Conservation (phyloP, 2,329 filamentous ascomycete species). For the Plectosphaerella plurivora region DNA sequence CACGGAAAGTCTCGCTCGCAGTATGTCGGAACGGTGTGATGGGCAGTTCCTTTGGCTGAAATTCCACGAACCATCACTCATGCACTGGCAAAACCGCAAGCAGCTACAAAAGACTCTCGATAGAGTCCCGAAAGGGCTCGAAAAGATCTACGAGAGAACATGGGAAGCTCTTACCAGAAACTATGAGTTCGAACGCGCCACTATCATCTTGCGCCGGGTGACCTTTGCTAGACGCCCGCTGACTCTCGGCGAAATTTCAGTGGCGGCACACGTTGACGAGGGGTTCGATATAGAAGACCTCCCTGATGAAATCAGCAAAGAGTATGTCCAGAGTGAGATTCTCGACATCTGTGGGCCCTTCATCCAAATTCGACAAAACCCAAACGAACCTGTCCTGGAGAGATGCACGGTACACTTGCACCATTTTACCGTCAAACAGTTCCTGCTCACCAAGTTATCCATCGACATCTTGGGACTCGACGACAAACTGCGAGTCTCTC, state of each 20-base stretch:
- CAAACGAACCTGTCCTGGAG: fast-evolving
- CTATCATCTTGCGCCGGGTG: conserved; percentile 23
- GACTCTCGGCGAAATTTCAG: conserved; percentile 14
- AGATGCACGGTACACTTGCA: conserved; percentile 8
- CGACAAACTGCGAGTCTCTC: neutral
- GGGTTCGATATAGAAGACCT: conserved; percentile 16
- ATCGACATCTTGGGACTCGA: neutral
- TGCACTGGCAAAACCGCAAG: conserved; percentile 18
- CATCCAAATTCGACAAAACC: conserved; percentile 15
- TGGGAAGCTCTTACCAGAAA: conserved; percentile 17
- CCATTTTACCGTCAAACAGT: conserved; percentile 16
- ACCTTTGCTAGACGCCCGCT: conserved; percentile 17
- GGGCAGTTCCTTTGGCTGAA: conserved; percentile 28
- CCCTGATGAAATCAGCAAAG: conserved; percentile 19
- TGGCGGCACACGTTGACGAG: conserved; percentile 18
- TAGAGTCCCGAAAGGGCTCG: conserved; percentile 18
- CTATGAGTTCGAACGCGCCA: conserved; percentile 8
- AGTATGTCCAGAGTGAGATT: conserved; percentile 23
- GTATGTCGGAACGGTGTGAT: conserved; percentile 17
- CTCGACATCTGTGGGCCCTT: conserved; percentile 21
- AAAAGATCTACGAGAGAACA: conserved; percentile 23
- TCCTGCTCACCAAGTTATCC: conserved; percentile 9
- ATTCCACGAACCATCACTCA: conserved; percentile 19
- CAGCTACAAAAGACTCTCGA: conserved; percentile 21
- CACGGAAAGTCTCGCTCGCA: conserved; percentile 11